Percentiles rank a stretch among this genome's conserved stretches.
Conservation (phyloP, 1,284 basidiomycete genomes). For the Tylopilus sp. region DNA sequence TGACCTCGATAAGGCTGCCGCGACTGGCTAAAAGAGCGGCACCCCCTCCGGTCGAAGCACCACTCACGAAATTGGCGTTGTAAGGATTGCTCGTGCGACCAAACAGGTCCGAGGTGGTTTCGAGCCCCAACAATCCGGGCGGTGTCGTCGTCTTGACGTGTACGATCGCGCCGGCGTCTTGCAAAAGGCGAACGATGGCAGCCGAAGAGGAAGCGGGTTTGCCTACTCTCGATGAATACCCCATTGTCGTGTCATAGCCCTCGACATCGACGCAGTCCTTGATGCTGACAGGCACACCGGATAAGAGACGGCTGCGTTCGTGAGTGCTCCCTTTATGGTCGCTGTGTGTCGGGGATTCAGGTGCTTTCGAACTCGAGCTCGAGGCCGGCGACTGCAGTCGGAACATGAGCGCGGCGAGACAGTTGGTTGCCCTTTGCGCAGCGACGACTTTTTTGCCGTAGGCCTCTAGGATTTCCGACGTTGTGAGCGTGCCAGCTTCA, state of each 20-base stretch:
- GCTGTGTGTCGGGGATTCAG: slow-evolving; percentile 1
- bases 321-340: slow-evolving; percentile 6
- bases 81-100: slow-evolving; percentile 62
- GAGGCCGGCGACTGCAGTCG: slow-evolving; percentile 10
- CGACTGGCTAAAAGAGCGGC: slow-evolving; percentile 57
- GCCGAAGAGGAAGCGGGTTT: slow-evolving; percentile 49
- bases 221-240: slow-evolving; percentile 56
- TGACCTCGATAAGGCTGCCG: slow-evolving; percentile 60
- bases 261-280: slow-evolving; percentile 51
- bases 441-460: slow-evolving; percentile 45
- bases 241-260: slow-evolving; percentile 61
- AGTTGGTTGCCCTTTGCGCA: slow-evolving; percentile 47
- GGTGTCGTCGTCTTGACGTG: slow-evolving; percentile 64
- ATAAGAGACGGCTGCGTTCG: slow-evolving; percentile 23
- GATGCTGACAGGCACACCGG: slow-evolving; percentile 45
- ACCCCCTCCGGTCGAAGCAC: slow-evolving; percentile 63
- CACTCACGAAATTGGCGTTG: slow-evolving; percentile 51
- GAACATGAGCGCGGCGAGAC: slow-evolving; percentile 37
- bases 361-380: not conserved
- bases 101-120: slow-evolving; percentile 66
- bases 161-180: slow-evolving; percentile 60
- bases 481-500: slow-evolving; percentile 29
- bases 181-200: slow-evolving; percentile 56
- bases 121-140: slow-evolving; percentile 65
- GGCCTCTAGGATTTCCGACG: slow-evolving; percentile 38